A percentile compares a stretch with the other conserved stretches of the same genome.
These are phyloP conservation scores for Extremus antarcticus DNA, from an alignment of 495 filamentous ascomycete species.

Conservation along the genomic window DNA sequence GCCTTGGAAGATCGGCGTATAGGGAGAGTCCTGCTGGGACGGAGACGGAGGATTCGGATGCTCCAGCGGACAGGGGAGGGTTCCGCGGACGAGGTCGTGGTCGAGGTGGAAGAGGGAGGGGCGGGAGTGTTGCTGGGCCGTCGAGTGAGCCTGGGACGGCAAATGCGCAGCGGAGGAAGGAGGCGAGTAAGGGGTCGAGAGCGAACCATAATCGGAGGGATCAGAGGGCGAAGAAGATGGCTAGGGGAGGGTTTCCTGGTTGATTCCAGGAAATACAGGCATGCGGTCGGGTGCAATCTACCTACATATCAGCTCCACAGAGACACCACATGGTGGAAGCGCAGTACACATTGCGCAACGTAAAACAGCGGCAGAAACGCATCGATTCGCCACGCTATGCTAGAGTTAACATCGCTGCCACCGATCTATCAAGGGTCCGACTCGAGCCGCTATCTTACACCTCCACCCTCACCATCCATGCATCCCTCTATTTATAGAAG, in stretches of 20 bases:
- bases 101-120: constrained; percentile 37
- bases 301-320: too few relatives aligned
- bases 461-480: not conserved
- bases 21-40: constrained; percentile 36
- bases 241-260: constrained; percentile 33
- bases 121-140: constrained; percentile 48
- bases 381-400: not conserved
- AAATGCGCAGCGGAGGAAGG: constrained; percentile 42
- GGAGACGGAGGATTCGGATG: constrained; percentile 36
- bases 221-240: constrained; percentile 37
- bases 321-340: too few relatives aligned
- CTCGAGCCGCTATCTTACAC: not conserved
- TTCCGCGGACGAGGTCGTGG: constrained; percentile 40
- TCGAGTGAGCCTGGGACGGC: constrained; percentile 49
- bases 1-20: constrained; percentile 54
- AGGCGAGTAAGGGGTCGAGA: constrained; percentile 47
- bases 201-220: constrained; percentile 37
- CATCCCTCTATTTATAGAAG: constrained; percentile 41
- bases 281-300: too few relatives aligned
- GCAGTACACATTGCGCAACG: too few relatives aligned
- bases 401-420: not conserved
- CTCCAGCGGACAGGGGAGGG: constrained; percentile 33
- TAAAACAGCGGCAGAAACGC: too few relatives aligned
- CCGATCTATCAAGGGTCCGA: not conserved
- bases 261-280: too few relatives aligned